Evolutionary conservation across 257 asterid genomes (phyloP), one percentile per base, ranked within the genome.

Genomic region (Thymus mandschuricus): DNA sequence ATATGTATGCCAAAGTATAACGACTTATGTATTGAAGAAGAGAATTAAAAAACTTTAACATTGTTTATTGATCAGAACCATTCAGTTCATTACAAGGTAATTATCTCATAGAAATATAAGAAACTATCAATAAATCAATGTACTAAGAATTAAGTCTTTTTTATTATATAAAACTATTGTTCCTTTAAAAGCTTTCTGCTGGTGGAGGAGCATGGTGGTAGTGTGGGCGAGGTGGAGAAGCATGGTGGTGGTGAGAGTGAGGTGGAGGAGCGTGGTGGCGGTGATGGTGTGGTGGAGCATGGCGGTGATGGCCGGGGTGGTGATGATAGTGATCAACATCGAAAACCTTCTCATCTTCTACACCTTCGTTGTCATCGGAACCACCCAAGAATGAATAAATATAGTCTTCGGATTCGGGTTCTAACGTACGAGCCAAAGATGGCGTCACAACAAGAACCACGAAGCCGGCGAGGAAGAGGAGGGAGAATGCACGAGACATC

Each of bases 401-500:
- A 1, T n/a, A 6, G 3, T 74, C 61, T 27, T 56, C 61, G 2
- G 40, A 21, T 21, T 21, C 21, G 21, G 3, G 10, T 15, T 57
- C 60, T 4, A 74, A 57, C 35, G 31, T 15, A 2, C n/a, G 50
- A 58, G 44, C 15, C 6, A 56, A 27, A 56, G 78, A 55, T 41
- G 68, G 73, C 5, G 68, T 44, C 1, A 15, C 28, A 1, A 49
- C 27, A 7, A 65, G 51, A 66, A 66, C 21, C 27, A 66, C 45
- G 7, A 74, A 40, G 2, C 58, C 66, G 5, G 64, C 3, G 27
- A 73, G 59, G 6, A 74, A 15, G 2, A 56, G 46, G 27, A 65
- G 3, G 9, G 44, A 44, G n/a, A 27, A 55, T 44, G 43, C 66
- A 57, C 68, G 67, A 65, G 73, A 59, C 73, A 74, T 55, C 21